Evolutionary conservation across 1,284 basidiomycete species (phyloP), one percentile per base, ranked within the genome.

Genomic region (Macrocystidia cucumis): DNA sequence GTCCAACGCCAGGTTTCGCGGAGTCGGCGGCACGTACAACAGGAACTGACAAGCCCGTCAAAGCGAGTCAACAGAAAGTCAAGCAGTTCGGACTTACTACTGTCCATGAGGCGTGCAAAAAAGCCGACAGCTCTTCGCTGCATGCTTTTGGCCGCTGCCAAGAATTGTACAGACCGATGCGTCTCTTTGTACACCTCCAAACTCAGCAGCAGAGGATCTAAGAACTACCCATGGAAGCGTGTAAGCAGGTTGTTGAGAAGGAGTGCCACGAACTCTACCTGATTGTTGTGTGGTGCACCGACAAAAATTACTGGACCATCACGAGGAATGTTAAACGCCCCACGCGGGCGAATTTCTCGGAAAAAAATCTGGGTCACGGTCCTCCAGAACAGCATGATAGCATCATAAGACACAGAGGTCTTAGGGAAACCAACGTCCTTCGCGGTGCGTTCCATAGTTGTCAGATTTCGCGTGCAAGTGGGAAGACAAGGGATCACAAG

Each of bases 241-340:
- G 49, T 36, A 44, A 43, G 38, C 31, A 35, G 20, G 27, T n/a
- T 23, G 18, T 29, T 17, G 26, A 7, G 33, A 9, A 36, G 19
- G 22, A 30, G 25, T 32, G 38, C 40, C 40, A 25, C 22, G 27
- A 37, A 32, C 37, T 31, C 30, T 51, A 82, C 90, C 65, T 95
- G 91, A 59, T 98, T 99, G 54, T 89, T 85, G 62, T 99, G 96
- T 12, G 96, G 96, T 9, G 91, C 96, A 32, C 77, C 91, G 34
- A 96, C 95, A 62, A 99, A 97, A 52, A 99, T 92, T 46, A 98
- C 78, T 5, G 96, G 90, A 0, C 92, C 96, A 44, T 90, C 75
- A 41, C 72, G 72, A 22, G 96, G 96, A 35, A 99, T 91, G 52
- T 97, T 88, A 72, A 88, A 97, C 26, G 93, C 86, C 34, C 96